These are phyloP conservation scores for Aspergillus nidulans DNA, from an alignment of 495 filamentous ascomycete species.

Conservation along the genomic window DNA sequence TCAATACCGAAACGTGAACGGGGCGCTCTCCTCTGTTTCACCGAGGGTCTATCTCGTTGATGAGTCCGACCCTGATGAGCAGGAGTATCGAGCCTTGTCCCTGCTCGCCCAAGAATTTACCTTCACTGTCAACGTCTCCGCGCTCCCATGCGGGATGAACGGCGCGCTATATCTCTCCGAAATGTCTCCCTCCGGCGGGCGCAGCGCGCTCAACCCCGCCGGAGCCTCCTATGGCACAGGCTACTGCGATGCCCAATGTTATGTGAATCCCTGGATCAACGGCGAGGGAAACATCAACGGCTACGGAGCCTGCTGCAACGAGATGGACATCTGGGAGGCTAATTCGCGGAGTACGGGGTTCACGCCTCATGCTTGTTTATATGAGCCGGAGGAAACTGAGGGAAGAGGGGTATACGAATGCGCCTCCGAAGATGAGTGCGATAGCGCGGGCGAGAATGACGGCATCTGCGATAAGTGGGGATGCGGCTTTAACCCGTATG, in stretches of 20 bases:
- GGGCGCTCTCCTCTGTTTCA: constrained; percentile 34
- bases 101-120: constrained; percentile 56
- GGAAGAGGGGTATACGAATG: constrained; percentile 42
- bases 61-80: constrained; percentile 18
- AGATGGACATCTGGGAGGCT: constrained; percentile 64
- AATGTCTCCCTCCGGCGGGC: constrained; percentile 55
- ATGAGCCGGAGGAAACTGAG: constrained; percentile 6
- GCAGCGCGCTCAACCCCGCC: constrained; percentile 51
- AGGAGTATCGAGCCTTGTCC: constrained; percentile 57
- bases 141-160: constrained; percentile 62
- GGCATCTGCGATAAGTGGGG: constrained; percentile 43
- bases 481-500: constrained; percentile 63
- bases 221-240: constrained; percentile 63
- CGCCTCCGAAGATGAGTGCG: constrained; percentile 41
- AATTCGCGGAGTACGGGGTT: constrained; percentile 53
- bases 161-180: constrained; percentile 63
- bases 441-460: constrained; percentile 18
- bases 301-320: constrained; percentile 52
- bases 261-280: constrained; percentile 51
- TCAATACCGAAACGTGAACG: constrained; percentile 29
- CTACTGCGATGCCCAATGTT: constrained; percentile 69
- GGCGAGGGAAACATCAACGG: constrained; percentile 50
- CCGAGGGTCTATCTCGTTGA: constrained; percentile 61
- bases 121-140: constrained; percentile 61
- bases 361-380: constrained; percentile 53